Conservation (phyloP, 495 filamentous ascomycete genomes). For the Antarctomyces pellizariae region DNA sequence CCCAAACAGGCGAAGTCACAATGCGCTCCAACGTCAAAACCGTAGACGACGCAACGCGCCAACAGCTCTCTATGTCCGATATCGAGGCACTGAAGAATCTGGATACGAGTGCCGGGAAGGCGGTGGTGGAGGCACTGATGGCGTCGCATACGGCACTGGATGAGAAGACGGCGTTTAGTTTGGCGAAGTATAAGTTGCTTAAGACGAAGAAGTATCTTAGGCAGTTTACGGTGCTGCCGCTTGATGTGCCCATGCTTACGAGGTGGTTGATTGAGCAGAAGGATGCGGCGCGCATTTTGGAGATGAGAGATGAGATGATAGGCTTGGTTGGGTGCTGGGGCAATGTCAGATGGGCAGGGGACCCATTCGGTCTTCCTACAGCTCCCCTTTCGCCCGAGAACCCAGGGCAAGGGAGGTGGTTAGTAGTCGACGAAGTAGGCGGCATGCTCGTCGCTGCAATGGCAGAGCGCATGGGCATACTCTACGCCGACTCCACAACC, state of each 20-base stretch:
- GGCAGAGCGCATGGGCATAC: slow-evolving; percentile 77
- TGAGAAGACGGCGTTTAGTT: slow-evolving; percentile 79
- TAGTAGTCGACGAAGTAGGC: slow-evolving; percentile 76
- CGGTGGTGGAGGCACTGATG: slow-evolving; percentile 69
- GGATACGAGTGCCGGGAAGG: slow-evolving; percentile 54
- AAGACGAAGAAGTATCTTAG: slow-evolving; percentile 86
- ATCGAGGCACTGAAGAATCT: slow-evolving; percentile 80
- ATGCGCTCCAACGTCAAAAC: slow-evolving; percentile 60
- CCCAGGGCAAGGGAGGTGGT: slow-evolving; percentile 40
- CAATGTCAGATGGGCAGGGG: slow-evolving; percentile 24
- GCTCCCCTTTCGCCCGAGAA: too few relatives aligned
- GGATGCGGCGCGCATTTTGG: slow-evolving; percentile 61
- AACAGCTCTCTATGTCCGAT: slow-evolving; percentile 61
- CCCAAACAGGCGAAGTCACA: slow-evolving; percentile 31
- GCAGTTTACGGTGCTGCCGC: slow-evolving; percentile 58
- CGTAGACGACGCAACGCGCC: slow-evolving; percentile 57
- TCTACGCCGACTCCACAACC: slow-evolving; percentile 17
- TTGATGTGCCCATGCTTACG: slow-evolving; percentile 53
- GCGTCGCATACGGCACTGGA: slow-evolving; percentile 66
- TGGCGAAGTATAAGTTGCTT: slow-evolving; percentile 84
- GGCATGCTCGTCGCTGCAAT: slow-evolving; percentile 69
- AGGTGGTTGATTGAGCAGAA: slow-evolving; percentile 53
- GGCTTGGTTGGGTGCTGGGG: slow-evolving; percentile 34
- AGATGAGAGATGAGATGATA: slow-evolving; percentile 68
- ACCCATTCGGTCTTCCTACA: slow-evolving; percentile 12